Evolutionary conservation across 2,329 filamentous ascomycete genomes (phyloP).

Genomic region (Botryotinia calthae): DNA sequence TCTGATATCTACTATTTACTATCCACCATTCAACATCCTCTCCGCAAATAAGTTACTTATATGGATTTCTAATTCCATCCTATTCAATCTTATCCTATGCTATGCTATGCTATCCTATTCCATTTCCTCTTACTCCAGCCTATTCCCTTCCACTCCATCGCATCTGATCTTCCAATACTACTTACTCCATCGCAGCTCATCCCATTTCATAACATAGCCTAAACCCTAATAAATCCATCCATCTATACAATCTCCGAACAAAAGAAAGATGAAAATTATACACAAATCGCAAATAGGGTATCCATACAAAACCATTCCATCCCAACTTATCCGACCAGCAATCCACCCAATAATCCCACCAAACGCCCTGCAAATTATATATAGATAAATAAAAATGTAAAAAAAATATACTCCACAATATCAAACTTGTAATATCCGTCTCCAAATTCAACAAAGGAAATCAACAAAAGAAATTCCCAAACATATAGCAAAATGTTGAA

Average conservation of each 20-base stretch:
- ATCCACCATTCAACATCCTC: too few relatives aligned
- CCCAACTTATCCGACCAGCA: not conserved
- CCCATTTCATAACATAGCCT: not conserved
- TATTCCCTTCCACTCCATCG: not conserved
- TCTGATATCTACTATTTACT: too few relatives aligned
- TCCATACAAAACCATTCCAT: not conserved
- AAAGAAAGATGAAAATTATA: not conserved
- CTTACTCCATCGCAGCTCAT: not conserved
- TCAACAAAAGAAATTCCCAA: not conserved
- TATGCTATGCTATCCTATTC: not conserved
- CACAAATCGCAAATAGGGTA: constrained; percentile 9
- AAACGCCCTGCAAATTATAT: constrained; percentile 3
- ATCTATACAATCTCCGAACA: not conserved
- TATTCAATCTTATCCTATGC: not conserved
- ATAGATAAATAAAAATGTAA: not conserved
- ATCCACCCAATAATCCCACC: not conserved
- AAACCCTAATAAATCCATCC: not conserved
- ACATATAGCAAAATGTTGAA: not conserved
- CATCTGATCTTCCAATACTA: not conserved
- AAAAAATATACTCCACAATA: not conserved
- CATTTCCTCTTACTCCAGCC: too few relatives aligned
- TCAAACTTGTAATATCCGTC: not conserved
- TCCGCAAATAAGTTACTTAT: too few relatives aligned
- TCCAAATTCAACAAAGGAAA: not conserved
- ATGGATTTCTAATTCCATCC: not conserved